phyloP scores from a whole-genome alignment of 345 rosid genomes.

The Corymbia maculata region DNA sequence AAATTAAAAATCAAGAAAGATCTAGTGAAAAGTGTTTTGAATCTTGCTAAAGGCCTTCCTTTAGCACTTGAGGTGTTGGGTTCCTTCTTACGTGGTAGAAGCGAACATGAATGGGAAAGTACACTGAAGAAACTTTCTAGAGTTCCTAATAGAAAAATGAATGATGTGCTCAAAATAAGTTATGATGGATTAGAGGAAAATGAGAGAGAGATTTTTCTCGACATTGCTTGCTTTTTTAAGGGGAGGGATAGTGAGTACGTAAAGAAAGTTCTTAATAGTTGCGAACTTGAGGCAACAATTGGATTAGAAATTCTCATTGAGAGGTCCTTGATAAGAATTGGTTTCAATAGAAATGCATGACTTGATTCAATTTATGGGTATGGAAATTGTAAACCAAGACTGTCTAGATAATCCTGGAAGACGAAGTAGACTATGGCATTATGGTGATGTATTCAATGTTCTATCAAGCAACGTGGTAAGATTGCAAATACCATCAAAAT shows the following conservation, averaged over 20 bases:
- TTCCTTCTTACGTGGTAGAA: neutral
- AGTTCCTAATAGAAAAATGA: neutral
- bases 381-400: neutral
- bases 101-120: no score
- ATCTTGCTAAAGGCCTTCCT: neutral
- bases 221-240: neutral
- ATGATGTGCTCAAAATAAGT: neutral
- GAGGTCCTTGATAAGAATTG: neutral
- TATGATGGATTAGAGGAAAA: neutral
- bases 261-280: neutral
- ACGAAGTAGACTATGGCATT: neutral
- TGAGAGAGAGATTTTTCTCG: neutral
- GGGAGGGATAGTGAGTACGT: rapidly evolving
- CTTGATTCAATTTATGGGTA: neutral
- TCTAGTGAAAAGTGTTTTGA: neutral
- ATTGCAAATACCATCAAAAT: neutral
- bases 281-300: rapidly evolving
- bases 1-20: neutral
- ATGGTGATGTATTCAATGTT: neutral
- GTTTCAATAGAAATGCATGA: rapidly evolving
- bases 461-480: neutral
- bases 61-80: neutral
- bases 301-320: neutral
- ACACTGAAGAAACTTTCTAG: neutral
- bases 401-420: neutral